phyloP scores from a whole-genome alignment of 2,329 filamentous ascomycete genomes.

The Pestalotiopsis sp. region DNA sequence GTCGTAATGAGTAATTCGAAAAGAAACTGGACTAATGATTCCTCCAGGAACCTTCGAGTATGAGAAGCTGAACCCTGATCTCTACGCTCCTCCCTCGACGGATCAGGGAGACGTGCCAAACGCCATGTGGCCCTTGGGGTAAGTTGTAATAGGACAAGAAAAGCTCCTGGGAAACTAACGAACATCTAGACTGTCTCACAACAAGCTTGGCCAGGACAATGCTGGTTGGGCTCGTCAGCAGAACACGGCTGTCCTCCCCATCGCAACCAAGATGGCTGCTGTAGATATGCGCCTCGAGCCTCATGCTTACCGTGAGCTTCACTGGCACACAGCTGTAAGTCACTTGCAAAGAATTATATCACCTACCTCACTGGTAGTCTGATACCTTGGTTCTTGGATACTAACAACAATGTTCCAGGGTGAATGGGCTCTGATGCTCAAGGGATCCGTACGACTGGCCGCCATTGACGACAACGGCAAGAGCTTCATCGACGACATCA shows the following conservation, averaged over 20 bases:
- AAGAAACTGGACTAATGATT: neutral
- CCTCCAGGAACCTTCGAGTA: conserved; percentile 46
- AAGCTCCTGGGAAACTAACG: neutral
- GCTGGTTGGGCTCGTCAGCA: conserved; percentile 59
- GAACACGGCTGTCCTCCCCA: conserved; percentile 52
- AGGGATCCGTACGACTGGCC: conserved; percentile 53
- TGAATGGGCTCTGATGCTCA: conserved; percentile 48
- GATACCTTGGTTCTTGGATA: neutral
- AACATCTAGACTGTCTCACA: conserved; percentile 31
- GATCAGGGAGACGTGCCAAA: conserved; percentile 51
- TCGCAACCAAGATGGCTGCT: conserved; percentile 54
- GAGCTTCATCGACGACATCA: conserved; percentile 49
- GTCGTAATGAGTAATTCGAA: conserved; percentile 7
- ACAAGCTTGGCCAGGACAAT: conserved; percentile 44
- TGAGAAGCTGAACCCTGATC: conserved; percentile 56
- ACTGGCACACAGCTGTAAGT: neutral
- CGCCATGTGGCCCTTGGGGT: conserved; percentile 56
- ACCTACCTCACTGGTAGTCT: neutral
- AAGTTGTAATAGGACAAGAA: neutral
- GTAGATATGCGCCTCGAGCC: conserved; percentile 62
- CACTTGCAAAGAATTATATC: neutral
- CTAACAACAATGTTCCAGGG: conserved; percentile 20
- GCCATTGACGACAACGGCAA: conserved; percentile 55
- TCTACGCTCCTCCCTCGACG: conserved; percentile 55
- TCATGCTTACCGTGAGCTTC: conserved; percentile 60